phyloP scores from a whole-genome alignment of 2,329 filamentous ascomycete genomes.

The Blumeria graminis region DNA sequence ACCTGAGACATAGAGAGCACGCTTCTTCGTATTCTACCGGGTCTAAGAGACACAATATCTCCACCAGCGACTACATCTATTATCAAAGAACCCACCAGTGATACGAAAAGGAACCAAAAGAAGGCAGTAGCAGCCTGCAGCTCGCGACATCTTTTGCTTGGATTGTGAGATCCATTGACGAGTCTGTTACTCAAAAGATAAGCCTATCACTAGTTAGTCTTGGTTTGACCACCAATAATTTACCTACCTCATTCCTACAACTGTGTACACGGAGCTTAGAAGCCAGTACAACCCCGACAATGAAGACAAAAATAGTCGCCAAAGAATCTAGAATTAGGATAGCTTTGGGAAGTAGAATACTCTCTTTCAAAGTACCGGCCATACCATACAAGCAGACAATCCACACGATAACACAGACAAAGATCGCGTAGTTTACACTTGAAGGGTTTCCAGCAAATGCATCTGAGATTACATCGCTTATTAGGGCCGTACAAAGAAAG shows the following conservation, averaged over 20 bases:
- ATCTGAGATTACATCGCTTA: slow-evolving; percentile 19
- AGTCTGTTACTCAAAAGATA: slow-evolving; percentile 28
- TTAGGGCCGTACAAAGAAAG: slow-evolving; percentile 12
- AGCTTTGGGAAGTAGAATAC: slow-evolving; percentile 24
- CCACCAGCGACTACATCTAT: slow-evolving; percentile 15
- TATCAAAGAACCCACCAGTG: slow-evolving; percentile 31
- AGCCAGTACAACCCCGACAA: slow-evolving; percentile 44
- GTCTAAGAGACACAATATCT: slow-evolving; percentile 3
- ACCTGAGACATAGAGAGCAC: slow-evolving; percentile 29
- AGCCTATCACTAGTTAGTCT: slow-evolving; percentile 8
- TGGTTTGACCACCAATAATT: neutral
- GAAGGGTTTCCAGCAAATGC: slow-evolving; percentile 38
- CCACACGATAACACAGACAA: slow-evolving; percentile 42
- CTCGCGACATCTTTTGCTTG: slow-evolving; percentile 44
- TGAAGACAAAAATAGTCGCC: slow-evolving; percentile 40
- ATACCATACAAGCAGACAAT: slow-evolving; percentile 39
- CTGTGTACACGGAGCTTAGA: slow-evolving; percentile 44
- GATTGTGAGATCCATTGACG: slow-evolving; percentile 30
- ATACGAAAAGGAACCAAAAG: slow-evolving; percentile 53
- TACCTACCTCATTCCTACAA: slow-evolving; percentile 34
- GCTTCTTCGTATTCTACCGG: slow-evolving; percentile 19
- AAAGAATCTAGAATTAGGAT: slow-evolving; percentile 31
- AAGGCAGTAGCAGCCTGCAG: slow-evolving; percentile 53
- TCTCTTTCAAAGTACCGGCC: slow-evolving; percentile 27
- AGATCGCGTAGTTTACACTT: slow-evolving; percentile 35